phyloP scores from a whole-genome alignment of 495 filamentous ascomycete genomes.

The Penicillium lagena region DNA sequence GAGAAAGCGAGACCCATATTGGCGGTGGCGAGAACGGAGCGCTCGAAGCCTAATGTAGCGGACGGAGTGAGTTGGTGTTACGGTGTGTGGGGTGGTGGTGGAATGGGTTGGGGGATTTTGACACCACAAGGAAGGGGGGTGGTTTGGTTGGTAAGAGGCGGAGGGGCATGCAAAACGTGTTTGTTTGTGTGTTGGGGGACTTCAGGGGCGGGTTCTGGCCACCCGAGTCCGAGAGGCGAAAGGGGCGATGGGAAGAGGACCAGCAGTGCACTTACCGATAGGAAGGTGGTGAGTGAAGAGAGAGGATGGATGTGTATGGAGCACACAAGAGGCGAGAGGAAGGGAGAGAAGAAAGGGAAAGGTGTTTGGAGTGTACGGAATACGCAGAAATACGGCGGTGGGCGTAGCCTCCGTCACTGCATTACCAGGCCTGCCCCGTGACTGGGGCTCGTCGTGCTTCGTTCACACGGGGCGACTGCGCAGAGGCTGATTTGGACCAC shows the following conservation, averaged over 20 bases:
- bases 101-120: slow-evolving; percentile 8
- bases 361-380: slow-evolving; percentile 11
- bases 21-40: slow-evolving; percentile 37
- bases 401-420: neutral
- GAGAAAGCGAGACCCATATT: slow-evolving; percentile 94
- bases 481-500: too few species aligned
- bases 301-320: slow-evolving; percentile 7
- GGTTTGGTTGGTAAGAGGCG: too few species aligned
- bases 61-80: too few species aligned
- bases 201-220: too few species aligned
- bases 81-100: neutral
- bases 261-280: slow-evolving; percentile 3
- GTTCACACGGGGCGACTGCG: too few species aligned
- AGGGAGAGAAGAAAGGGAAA: slow-evolving; percentile 5
- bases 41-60: too few species aligned
- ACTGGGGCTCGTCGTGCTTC: too few species aligned
- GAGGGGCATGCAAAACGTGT: too few species aligned
- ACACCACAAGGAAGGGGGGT: too few species aligned
- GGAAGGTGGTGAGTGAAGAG: slow-evolving; percentile 1
- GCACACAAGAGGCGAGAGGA: slow-evolving; percentile 8
- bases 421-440: too few species aligned
- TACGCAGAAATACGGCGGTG: slow-evolving; percentile 13
- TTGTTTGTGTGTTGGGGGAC: too few species aligned
- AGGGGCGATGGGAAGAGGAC: slow-evolving; percentile 1
- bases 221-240: neutral